Evolutionary conservation across 1,284 basidiomycete genomes (phyloP).

Genomic region (Puccinia novopanici): DNA sequence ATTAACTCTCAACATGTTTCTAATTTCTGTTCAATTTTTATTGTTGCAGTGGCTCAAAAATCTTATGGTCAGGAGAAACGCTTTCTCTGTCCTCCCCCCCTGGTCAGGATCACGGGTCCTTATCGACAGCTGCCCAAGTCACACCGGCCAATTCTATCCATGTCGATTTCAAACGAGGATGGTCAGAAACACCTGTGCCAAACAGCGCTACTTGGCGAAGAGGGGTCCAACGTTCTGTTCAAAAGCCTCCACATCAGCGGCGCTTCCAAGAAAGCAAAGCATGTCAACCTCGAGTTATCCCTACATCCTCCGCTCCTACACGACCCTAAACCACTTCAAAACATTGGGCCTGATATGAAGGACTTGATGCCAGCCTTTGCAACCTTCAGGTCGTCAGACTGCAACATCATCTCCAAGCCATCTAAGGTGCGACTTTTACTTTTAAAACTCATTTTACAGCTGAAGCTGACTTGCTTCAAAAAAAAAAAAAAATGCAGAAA

Average conservation of each 20-base stretch:
- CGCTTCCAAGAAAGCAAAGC: constrained; percentile 77
- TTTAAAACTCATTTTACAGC: no score
- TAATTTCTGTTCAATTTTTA: background rate
- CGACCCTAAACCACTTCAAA: constrained; percentile 27
- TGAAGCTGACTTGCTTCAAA: constrained; percentile 64
- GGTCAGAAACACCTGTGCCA: constrained; percentile 47
- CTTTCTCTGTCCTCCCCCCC: constrained; percentile 47
- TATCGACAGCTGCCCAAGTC: constrained; percentile 40
- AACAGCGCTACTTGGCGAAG: constrained; percentile 43
- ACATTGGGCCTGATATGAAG: constrained; percentile 54
- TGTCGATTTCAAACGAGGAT: constrained; percentile 51
- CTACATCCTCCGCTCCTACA: constrained; percentile 53
- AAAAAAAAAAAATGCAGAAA: constrained; percentile 90
- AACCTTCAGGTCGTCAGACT: constrained; percentile 51
- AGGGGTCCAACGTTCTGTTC: constrained; percentile 66
- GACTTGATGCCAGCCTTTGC: constrained; percentile 41
- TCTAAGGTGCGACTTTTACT: constrained; percentile 55
- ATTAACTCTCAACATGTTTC: no score
- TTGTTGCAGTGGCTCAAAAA: constrained; percentile 46
- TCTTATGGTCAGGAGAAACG: constrained; percentile 51
- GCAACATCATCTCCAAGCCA: constrained; percentile 48
- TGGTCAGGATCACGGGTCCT: constrained; percentile 50
- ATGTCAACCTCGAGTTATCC: constrained; percentile 75
- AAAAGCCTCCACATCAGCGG: constrained; percentile 85
- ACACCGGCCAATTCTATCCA: constrained; percentile 41